phyloP scores from a whole-genome alignment of 805 yeast genomes.

The Blastobotrys terrestris region DNA sequence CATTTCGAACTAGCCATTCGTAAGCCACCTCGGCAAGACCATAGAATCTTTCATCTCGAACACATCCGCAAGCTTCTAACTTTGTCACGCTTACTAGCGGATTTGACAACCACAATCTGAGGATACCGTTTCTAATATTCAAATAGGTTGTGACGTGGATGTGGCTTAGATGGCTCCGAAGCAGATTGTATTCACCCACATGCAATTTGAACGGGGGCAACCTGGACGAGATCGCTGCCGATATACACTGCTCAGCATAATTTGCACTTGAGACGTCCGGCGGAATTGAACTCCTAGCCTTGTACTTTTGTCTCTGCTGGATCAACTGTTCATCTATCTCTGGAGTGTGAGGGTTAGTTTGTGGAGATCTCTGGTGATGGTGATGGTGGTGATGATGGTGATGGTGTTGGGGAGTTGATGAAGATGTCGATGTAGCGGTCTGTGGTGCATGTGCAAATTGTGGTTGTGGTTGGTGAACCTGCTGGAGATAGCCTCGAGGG shows the following conservation, averaged over 20 bases:
- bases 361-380: conserved; percentile 10
- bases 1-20: conserved; percentile 37
- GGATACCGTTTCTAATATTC: conserved; percentile 37
- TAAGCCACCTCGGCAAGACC: conserved; percentile 38
- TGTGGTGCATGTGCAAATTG: conserved; percentile 8
- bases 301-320: conserved; percentile 20
- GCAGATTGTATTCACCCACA: conserved; percentile 32
- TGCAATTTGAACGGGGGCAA: conserved; percentile 34
- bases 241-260: conserved; percentile 35
- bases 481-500: conserved; percentile 8
- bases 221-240: conserved; percentile 36
- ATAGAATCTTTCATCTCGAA: conserved; percentile 33
- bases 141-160: conserved; percentile 38
- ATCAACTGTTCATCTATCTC: conserved; percentile 3
- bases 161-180: conserved; percentile 29
- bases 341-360: conserved; percentile 10
- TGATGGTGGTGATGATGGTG: conserved; percentile 12
- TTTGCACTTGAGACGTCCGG: conserved; percentile 30
- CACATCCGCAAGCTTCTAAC: conserved; percentile 40
- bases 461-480: conserved; percentile 10
- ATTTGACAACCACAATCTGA: conserved; percentile 37
- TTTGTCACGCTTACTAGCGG: conserved; percentile 37
- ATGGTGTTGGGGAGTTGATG: conserved; percentile 9
- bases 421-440: conserved; percentile 14
- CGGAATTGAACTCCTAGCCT: conserved; percentile 36